Evolutionary conservation across 345 rosid genomes (phyloP).

Genomic region (Hibiscus trionum): DNA sequence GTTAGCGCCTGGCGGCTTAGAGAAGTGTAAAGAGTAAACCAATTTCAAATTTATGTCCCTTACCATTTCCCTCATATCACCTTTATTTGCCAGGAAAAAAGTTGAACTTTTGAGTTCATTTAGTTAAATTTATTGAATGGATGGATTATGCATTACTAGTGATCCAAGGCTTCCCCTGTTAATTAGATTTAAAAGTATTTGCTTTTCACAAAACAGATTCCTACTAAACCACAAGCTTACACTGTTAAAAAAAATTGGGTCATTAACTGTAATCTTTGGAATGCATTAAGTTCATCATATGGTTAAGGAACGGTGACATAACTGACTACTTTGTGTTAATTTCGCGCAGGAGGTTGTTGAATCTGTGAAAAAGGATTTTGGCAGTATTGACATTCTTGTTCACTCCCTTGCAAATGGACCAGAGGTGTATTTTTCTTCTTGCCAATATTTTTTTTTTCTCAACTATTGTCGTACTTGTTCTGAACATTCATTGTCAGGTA

Average conservation of each 20-base stretch:
- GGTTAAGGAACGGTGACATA: not conserved
- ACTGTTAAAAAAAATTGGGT: not conserved
- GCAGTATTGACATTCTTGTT: constrained; percentile 59
- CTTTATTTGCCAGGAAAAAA: not conserved
- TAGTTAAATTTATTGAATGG: not conserved
- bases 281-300: not conserved
- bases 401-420: constrained; percentile 73
- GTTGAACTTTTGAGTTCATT: not conserved
- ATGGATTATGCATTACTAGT: not conserved
- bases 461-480: not conserved
- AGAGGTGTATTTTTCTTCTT: constrained; percentile 30
- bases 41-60: not conserved
- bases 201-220: not conserved
- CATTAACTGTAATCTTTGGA: not conserved
- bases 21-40: not conserved
- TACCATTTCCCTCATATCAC: not conserved
- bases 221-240: not conserved
- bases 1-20: not conserved
- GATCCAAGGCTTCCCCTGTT: not conserved
- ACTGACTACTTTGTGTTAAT: not conserved
- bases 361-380: constrained; percentile 57
- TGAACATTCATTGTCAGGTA: constrained; percentile 37
- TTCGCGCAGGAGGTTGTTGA: constrained; percentile 46
- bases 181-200: not conserved
- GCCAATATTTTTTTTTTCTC: not conserved